phyloP scores from a whole-genome alignment of 805 yeast genomes.

The Ogataea corticis region DNA sequence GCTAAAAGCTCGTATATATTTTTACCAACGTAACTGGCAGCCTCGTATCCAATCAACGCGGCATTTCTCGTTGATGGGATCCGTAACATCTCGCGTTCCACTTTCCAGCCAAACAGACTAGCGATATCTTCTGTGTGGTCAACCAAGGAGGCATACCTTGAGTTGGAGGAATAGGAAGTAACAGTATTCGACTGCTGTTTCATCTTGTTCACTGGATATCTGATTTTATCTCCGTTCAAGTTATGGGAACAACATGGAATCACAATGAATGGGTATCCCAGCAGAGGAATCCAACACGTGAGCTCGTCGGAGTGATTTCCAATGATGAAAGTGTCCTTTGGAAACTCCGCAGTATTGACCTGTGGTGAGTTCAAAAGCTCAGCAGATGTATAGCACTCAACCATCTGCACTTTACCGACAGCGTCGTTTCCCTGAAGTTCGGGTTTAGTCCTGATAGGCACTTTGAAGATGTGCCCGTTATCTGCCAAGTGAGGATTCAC shows the following conservation, averaged over 20 bases:
- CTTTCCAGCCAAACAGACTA: conserved; percentile 73
- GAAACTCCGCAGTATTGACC: conserved; percentile 66
- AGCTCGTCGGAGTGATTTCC: conserved; percentile 96
- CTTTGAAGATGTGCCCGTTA: conserved; percentile 62
- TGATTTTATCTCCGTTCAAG: conserved; percentile 68
- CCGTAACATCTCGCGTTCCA: conserved; percentile 81
- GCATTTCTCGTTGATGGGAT: conserved; percentile 95
- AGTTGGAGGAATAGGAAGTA: conserved; percentile 39
- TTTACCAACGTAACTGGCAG: conserved; percentile 28
- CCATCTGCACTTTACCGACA: conserved; percentile 40
- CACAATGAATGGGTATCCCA: conserved; percentile 85
- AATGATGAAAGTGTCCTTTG: conserved; percentile 73
- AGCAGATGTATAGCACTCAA: conserved; percentile 56
- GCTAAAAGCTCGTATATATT: conserved; percentile 61
- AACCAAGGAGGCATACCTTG: conserved; percentile 83
- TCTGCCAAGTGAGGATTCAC: conserved; percentile 49
- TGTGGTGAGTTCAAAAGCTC: conserved; percentile 51
- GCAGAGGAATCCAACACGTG: conserved; percentile 91
- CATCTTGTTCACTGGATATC: conserved; percentile 54
- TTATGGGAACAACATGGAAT: conserved; percentile 96
- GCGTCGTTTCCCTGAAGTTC: conserved; percentile 21
- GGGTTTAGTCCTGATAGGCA: conserved; percentile 38
- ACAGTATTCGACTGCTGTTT: conserved; percentile 17
- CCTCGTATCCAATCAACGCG: conserved; percentile 71
- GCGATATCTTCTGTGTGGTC: conserved; percentile 80